Conservation (phyloP, 1,284 basidiomycete genomes). For the Exobasidium cylindrosporum region DNA sequence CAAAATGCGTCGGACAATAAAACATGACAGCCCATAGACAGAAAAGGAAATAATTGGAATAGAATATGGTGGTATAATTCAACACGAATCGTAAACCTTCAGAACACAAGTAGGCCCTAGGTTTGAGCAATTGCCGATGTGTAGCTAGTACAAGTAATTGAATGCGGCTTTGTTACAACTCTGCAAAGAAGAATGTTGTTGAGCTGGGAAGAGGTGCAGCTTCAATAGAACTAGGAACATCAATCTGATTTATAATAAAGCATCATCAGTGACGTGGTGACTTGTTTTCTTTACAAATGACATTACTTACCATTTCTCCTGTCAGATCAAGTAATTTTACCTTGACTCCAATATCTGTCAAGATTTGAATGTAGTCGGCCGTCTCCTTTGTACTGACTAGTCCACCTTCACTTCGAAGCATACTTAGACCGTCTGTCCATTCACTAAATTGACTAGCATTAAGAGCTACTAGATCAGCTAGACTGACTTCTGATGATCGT, state of each 20-base stretch:
- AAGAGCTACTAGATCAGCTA: constrained; percentile 82
- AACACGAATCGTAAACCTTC: too few species aligned
- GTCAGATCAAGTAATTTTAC: constrained; percentile 72
- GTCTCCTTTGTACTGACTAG: constrained; percentile 46
- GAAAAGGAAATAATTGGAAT: too few species aligned
- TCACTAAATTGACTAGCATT: constrained; percentile 83
- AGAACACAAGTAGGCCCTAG: too few species aligned
- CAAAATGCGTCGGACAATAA: too few species aligned
- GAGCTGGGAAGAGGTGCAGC: constrained; percentile 36
- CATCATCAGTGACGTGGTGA: too few species aligned
- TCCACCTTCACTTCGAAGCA: constrained; percentile 57
- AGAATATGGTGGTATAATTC: too few species aligned
- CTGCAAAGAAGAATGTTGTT: constrained; percentile 49
- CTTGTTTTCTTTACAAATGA: too few species aligned
- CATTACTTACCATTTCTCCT: constrained; percentile 22
- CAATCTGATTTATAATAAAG: too few species aligned
- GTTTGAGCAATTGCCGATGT: too few species aligned
- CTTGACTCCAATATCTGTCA: constrained; percentile 91
- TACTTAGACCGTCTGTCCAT: constrained; percentile 92
- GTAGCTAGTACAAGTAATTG: too few species aligned
- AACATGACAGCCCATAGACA: too few species aligned
- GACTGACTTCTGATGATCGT: constrained; percentile 55
- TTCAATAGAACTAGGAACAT: constrained; percentile 30
- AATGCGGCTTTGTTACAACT: constrained; percentile 33
- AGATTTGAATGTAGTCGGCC: constrained; percentile 49